phyloP scores from a whole-genome alignment of 108 stramenopile genomes.

The Cylindrotheca closterium region DNA sequence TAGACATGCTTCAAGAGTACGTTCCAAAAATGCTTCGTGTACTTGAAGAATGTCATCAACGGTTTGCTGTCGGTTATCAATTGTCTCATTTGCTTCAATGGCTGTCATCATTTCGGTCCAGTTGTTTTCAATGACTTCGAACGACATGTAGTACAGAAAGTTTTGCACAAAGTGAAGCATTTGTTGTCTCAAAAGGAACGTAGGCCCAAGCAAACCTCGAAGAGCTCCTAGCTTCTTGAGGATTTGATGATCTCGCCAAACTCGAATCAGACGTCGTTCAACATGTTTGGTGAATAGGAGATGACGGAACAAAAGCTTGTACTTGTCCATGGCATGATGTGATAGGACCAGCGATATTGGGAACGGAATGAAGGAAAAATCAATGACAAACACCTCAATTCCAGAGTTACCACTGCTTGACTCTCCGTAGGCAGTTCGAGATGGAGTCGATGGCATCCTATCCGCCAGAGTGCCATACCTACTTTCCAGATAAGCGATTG shows the following conservation, averaged over 20 bases:
- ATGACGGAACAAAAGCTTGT: slow-evolving; percentile 96
- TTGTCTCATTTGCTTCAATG: slow-evolving; percentile 12
- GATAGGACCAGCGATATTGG: slow-evolving; percentile 92
- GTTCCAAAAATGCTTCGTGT: slow-evolving; percentile 88
- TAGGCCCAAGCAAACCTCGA: slow-evolving; percentile 68
- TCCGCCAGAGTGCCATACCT: slow-evolving; percentile 47
- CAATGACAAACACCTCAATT: slow-evolving; percentile 87
- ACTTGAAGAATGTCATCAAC: slow-evolving; percentile 86
- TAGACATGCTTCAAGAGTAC: slow-evolving; percentile 89
- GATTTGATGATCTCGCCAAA: slow-evolving; percentile 92
- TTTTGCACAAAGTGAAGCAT: slow-evolving; percentile 99
- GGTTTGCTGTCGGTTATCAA: slow-evolving; percentile 34
- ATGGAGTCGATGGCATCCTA: slow-evolving; percentile 40
- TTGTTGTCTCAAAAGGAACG: slow-evolving; percentile 86
- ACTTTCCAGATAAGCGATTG: slow-evolving; percentile 63
- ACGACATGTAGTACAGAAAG: slow-evolving; percentile 95
- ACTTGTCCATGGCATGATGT: slow-evolving; percentile 70
- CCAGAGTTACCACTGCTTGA: slow-evolving; percentile 65
- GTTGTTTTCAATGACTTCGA: slow-evolving; percentile 95
- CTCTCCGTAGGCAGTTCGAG: slow-evolving; percentile 33
- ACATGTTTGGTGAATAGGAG: slow-evolving; percentile 98
- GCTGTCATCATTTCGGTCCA: slow-evolving; percentile 76
- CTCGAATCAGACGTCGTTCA: slow-evolving; percentile 87
- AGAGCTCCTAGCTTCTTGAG: slow-evolving; percentile 81
- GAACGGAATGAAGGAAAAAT: slow-evolving; percentile 81